Conservation (phyloP, 2,329 filamentous ascomycete species). For the Botryosphaeria agaves region DNA sequence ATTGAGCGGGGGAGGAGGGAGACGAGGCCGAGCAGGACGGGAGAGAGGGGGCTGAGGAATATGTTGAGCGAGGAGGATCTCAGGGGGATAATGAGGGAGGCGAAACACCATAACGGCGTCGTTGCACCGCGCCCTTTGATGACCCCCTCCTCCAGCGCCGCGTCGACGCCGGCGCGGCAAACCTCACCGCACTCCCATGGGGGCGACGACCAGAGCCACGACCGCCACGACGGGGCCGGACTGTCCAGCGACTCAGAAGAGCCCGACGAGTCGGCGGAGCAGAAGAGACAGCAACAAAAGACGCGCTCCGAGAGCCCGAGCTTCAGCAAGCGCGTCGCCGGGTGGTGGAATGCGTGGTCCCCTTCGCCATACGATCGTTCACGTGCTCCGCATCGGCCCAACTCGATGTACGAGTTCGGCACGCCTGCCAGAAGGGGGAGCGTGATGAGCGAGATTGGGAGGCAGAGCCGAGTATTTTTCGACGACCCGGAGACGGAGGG, state of each 20-base stretch:
- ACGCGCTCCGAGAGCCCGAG: slow-evolving; percentile 9
- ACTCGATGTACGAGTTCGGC: slow-evolving; percentile 3
- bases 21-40: slow-evolving; percentile 14
- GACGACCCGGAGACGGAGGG: slow-evolving; percentile 19
- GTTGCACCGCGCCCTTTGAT: not conserved
- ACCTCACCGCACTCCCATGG: not conserved
- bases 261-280: not conserved
- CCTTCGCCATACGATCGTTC: not conserved
- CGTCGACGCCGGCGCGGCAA: not conserved
- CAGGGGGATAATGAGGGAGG: slow-evolving; percentile 19
- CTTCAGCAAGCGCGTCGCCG: slow-evolving; percentile 12
- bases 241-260: not conserved
- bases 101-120: slow-evolving; percentile 7
- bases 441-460: slow-evolving; percentile 24
- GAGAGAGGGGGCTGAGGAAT: slow-evolving; percentile 14
- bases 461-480: slow-evolving; percentile 29
- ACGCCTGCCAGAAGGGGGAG: slow-evolving; percentile 11
- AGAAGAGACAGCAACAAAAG: not conserved
- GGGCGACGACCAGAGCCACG: no score
- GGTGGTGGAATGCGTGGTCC: slow-evolving; percentile 8
- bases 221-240: no score
- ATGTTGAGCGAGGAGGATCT: slow-evolving; percentile 30
- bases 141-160: not conserved
- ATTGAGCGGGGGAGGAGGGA: slow-evolving; percentile 38
- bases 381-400: not conserved